These are phyloP conservation scores for Phytophthora uliginosa DNA, from an alignment of 352 stramenopile species.

Conservation along the genomic window DNA sequence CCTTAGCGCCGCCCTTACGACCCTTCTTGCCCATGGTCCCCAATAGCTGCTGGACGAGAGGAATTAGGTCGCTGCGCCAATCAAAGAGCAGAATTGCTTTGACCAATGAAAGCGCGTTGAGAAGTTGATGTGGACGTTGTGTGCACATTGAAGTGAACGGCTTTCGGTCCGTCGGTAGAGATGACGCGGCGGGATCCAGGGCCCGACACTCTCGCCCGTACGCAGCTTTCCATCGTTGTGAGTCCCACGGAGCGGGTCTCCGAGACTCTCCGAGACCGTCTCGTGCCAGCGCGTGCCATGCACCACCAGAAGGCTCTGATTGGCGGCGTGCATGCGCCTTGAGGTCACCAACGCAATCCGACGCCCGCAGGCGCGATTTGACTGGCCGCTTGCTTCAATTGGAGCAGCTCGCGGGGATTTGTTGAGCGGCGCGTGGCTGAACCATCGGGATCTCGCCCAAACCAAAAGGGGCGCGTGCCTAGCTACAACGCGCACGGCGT, in stretches of 20 bases:
- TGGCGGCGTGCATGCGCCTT: slow-evolving; percentile 23
- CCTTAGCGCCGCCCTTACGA: slow-evolving; percentile 17
- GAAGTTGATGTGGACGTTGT: background rate
- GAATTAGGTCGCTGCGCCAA: background rate
- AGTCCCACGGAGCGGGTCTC: slow-evolving; percentile 21
- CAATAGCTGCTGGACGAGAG: background rate
- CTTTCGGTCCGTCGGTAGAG: background rate
- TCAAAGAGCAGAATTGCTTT: background rate
- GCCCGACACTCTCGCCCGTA: background rate
- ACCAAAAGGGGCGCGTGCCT: slow-evolving; percentile 23
- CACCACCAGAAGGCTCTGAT: slow-evolving; percentile 34
- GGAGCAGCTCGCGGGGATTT: slow-evolving; percentile 23
- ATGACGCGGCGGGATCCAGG: background rate
- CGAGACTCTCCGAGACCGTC: no score
- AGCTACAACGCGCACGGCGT: background rate
- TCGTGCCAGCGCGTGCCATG: slow-evolving; percentile 20
- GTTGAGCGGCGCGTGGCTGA: slow-evolving; percentile 30
- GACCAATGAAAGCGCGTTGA: background rate
- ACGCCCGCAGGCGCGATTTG: slow-evolving; percentile 6
- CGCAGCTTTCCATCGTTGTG: slow-evolving; percentile 23
- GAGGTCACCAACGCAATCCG: slow-evolving; percentile 20
- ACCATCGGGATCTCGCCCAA: slow-evolving; percentile 30
- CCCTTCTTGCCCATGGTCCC: slow-evolving; percentile 39
- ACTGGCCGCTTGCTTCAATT: slow-evolving; percentile 6
- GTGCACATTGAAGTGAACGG: background rate